Conservation (phyloP, 2,329 filamentous ascomycete species). For the Pseudophaeomoniella oleicola region DNA sequence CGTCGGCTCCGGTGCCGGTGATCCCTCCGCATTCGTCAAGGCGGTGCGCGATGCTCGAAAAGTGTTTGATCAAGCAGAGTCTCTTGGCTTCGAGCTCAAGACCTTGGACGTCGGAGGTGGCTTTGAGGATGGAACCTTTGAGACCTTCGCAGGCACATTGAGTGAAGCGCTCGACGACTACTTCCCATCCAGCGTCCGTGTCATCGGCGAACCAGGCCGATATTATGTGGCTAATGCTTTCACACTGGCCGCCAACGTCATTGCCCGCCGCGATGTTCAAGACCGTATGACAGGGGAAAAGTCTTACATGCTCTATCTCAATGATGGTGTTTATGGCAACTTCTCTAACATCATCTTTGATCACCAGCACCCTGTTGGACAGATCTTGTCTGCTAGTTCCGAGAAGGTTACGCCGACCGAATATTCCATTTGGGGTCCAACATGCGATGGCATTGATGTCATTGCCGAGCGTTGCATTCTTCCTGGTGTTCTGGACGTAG, state of each 20-base stretch:
- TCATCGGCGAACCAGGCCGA: slow-evolving; percentile 92
- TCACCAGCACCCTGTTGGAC: slow-evolving; percentile 80
- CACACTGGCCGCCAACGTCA: slow-evolving; percentile 89
- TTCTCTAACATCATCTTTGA: slow-evolving; percentile 99
- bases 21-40: slow-evolving; percentile 80
- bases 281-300: slow-evolving; percentile 36
- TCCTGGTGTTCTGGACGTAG: slow-evolving; percentile 65
- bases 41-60: slow-evolving; percentile 77
- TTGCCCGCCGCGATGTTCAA: slow-evolving; percentile 75
- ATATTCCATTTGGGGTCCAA: slow-evolving; percentile 97
- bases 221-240: slow-evolving; percentile 93
- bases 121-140: slow-evolving; percentile 82
- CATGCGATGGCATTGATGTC: slow-evolving; percentile 93
- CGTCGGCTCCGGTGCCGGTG: slow-evolving; percentile 88
- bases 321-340: slow-evolving; percentile 95
- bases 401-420: slow-evolving; percentile 48
- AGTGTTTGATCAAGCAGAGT: slow-evolving; percentile 74
- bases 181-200: slow-evolving; percentile 67
- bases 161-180: slow-evolving; percentile 69
- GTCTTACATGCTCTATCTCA: slow-evolving; percentile 94
- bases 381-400: slow-evolving; percentile 54
- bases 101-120: slow-evolving; percentile 90
- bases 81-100: slow-evolving; percentile 65
- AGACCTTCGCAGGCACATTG: slow-evolving; percentile 72
- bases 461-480: slow-evolving; percentile 73